phyloP scores from a whole-genome alignment of 345 rosid genomes.

The Syzygium aqueum region DNA sequence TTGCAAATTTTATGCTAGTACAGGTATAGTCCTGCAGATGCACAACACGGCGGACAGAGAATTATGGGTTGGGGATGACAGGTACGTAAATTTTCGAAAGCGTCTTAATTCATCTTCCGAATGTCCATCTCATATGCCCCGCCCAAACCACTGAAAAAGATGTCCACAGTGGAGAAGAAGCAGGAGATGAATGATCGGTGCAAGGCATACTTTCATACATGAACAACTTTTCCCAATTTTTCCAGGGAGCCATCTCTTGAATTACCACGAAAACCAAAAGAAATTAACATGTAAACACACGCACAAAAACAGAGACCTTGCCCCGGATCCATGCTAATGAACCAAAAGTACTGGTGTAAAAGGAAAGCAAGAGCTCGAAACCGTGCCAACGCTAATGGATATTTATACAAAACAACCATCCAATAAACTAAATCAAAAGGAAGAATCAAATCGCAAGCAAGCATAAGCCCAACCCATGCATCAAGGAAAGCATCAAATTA shows the following conservation, averaged over 20 bases:
- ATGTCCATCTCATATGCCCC: background rate
- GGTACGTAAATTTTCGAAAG: background rate
- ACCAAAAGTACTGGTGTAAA: background rate
- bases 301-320: background rate
- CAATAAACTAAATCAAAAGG: background rate
- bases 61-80: background rate
- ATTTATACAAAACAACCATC: background rate
- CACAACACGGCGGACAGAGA: background rate
- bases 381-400: background rate
- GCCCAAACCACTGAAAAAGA: background rate
- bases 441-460: background rate
- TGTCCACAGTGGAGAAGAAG: background rate
- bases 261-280: background rate
- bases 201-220: background rate
- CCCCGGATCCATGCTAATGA: background rate
- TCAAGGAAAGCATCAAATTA: background rate
- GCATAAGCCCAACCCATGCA: background rate
- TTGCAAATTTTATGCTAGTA: background rate
- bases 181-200: background rate
- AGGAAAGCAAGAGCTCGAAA: background rate
- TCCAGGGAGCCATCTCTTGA: background rate
- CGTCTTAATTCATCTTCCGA: background rate
- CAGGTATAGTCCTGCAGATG: background rate
- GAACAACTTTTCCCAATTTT: background rate
- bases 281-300: too few relatives aligned